Conservation (phyloP, 768 basidiomycete genomes). For the Mycena pura region DNA sequence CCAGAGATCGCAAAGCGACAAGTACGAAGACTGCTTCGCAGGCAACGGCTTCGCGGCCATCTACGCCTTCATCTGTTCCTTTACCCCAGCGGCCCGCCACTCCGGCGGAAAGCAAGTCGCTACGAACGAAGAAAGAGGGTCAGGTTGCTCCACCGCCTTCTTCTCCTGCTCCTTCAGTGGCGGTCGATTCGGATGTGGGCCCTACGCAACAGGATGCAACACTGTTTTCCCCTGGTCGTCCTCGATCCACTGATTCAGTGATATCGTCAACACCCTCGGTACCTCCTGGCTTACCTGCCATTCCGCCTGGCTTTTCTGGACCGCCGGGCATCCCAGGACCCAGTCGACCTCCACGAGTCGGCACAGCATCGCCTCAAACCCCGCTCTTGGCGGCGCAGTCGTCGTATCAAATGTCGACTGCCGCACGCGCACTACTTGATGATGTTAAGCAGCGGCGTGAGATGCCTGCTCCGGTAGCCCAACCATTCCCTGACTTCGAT, state of each 20-base stretch:
- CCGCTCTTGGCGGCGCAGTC: constrained; percentile 60
- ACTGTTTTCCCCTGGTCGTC: constrained; percentile 46
- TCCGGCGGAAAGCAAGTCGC: constrained; percentile 48
- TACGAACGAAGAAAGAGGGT: constrained; percentile 47
- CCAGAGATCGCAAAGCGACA: constrained; percentile 39
- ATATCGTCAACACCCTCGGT: constrained; percentile 41
- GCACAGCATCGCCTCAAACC: constrained; percentile 58
- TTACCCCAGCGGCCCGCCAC: constrained; percentile 51
- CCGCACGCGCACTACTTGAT: constrained; percentile 83
- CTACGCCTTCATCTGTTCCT: constrained; percentile 53
- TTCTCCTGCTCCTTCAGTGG: constrained; percentile 56
- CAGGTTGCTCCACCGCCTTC: constrained; percentile 35
- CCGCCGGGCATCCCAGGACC: constrained; percentile 73
- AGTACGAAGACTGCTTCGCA: constrained; percentile 53
- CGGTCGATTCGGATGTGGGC: constrained; percentile 58
- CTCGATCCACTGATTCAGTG: constrained; percentile 47
- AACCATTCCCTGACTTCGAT: constrained; percentile 90
- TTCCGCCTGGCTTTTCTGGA: constrained; percentile 40
- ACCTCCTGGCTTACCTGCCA: constrained; percentile 50
- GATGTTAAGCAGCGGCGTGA: constrained; percentile 83
- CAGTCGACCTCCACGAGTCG: constrained; percentile 54
- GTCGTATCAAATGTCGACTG: constrained; percentile 86
- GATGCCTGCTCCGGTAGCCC: constrained; percentile 52
- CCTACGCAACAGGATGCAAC: constrained; percentile 52
- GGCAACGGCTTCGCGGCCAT: constrained; percentile 66